These are phyloP conservation scores for Graphilbum sp. DNA, from an alignment of 2,329 filamentous ascomycete genomes.

Conservation along the genomic window DNA sequence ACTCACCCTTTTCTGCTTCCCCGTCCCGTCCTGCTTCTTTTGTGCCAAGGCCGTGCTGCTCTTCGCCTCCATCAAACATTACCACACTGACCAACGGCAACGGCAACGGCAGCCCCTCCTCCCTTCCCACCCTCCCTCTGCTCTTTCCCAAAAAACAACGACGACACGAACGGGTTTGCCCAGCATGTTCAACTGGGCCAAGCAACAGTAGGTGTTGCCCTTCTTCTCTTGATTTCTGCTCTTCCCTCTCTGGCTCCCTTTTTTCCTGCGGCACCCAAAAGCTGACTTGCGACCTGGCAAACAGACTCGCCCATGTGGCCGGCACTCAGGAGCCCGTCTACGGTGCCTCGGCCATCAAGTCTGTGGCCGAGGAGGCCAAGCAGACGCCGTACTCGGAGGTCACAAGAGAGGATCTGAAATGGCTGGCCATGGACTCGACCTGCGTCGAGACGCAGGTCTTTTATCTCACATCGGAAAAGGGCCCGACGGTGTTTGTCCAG, in stretches of 20 bases:
- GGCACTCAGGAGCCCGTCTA: conserved; percentile 96
- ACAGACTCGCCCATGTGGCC: conserved; percentile 59
- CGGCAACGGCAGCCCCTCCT: no score
- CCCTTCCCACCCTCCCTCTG: neutral
- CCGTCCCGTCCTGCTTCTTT: neutral
- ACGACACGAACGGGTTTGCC: no score
- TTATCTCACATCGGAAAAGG: conserved; percentile 70
- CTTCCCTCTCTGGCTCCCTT: neutral
- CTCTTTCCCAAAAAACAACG: neutral
- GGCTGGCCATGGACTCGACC: conserved; percentile 67
- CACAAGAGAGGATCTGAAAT: conserved; percentile 63
- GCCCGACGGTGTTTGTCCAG: conserved; percentile 64
- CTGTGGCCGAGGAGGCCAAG: conserved; percentile 68
- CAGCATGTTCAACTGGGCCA: conserved; percentile 85
- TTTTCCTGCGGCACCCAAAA: no score
- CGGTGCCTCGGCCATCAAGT: conserved; percentile 71
- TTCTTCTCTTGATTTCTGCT: neutral
- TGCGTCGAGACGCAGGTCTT: conserved; percentile 91
- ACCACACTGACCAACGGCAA: no score
- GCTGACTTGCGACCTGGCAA: neutral
- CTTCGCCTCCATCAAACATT: neutral
- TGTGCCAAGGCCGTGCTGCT: no score
- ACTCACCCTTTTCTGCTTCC: neutral
- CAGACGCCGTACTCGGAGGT: conserved; percentile 67
- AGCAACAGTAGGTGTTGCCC: conserved; percentile 54